These are phyloP conservation scores for Ambispora gerdemannii DNA, from an alignment of 192 early-diverging fungal genomes.

Conservation along the genomic window DNA sequence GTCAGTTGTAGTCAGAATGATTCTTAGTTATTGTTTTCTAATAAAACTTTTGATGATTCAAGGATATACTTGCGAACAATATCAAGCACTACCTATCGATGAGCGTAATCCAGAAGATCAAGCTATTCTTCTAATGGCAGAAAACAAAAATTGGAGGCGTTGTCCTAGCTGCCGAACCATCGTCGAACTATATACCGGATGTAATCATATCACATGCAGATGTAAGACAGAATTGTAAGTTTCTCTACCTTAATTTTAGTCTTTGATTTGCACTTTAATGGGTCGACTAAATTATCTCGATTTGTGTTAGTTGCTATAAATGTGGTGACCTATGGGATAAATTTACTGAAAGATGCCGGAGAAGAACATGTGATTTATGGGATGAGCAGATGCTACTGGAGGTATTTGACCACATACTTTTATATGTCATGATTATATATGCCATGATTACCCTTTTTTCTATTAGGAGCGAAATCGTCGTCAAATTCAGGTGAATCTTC, in stretches of 20 bases:
- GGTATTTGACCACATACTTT: not conserved
- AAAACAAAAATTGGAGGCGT: not conserved
- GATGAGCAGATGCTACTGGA: not conserved
- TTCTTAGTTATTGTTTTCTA: no score
- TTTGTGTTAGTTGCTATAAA: not conserved
- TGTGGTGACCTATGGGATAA: not conserved
- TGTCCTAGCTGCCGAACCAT: not conserved
- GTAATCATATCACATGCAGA: not conserved
- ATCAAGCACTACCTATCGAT: not conserved
- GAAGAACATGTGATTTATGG: not conserved
- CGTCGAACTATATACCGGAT: not conserved
- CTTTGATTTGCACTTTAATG: no score
- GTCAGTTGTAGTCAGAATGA: no score
- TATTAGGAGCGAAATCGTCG: not conserved
- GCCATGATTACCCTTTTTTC: not conserved
- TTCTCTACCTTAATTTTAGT: no score
- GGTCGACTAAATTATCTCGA: no score
- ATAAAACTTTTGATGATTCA: not conserved
- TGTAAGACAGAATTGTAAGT: not conserved
- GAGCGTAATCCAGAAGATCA: not conserved
- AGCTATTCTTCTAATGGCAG: not conserved
- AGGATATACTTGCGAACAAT: not conserved
- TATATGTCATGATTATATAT: not conserved
- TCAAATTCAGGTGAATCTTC: no score
- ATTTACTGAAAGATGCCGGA: not conserved